Evolutionary conservation across 2,329 filamentous ascomycete species (phyloP).

Genomic region (Trichoderma breve): DNA sequence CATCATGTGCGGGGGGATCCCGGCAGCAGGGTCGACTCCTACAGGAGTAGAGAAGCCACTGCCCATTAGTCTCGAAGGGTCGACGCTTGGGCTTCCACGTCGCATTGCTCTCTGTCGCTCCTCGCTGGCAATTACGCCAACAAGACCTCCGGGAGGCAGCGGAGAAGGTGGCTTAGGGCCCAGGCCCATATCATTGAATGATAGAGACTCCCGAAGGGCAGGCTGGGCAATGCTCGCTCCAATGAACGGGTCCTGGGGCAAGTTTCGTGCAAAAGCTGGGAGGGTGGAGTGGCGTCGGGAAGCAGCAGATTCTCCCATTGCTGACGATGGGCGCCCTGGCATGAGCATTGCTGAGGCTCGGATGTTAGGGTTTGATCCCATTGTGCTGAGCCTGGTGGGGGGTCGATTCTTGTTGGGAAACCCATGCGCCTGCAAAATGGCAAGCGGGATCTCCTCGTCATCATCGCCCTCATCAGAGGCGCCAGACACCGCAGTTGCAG

Average conservation of each 20-base stretch:
- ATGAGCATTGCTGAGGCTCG: constrained; percentile 51
- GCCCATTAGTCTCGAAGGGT: constrained; percentile 43
- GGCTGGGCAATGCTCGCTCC: constrained; percentile 74
- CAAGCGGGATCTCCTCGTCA: constrained; percentile 84
- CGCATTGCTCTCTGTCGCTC: constrained; percentile 76
- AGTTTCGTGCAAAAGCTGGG: constrained; percentile 76
- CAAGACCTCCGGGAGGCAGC: constrained; percentile 70
- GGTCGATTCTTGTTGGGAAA: constrained; percentile 78
- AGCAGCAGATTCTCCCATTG: constrained; percentile 48
- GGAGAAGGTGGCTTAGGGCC: constrained; percentile 37
- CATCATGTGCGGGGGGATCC: constrained; percentile 47
- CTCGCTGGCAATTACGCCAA: constrained; percentile 84
- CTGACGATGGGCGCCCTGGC: constrained; percentile 55
- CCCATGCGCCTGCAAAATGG: constrained; percentile 82
- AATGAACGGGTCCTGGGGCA: constrained; percentile 82
- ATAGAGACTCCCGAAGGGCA: constrained; percentile 70
- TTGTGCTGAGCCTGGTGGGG: constrained; percentile 63
- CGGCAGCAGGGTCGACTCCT: constrained; percentile 48
- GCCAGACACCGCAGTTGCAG: constrained; percentile 31
- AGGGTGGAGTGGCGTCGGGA: constrained; percentile 48
- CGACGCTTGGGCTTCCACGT: constrained; percentile 71
- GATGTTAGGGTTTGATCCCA: constrained; percentile 70
- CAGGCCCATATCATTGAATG: constrained; percentile 59
- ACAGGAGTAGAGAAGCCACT: constrained; percentile 38
- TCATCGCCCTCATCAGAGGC: constrained; percentile 72